Evolutionary conservation across 2,329 filamentous ascomycete species (phyloP).

Genomic region (Teratosphaeriaceae sp.): DNA sequence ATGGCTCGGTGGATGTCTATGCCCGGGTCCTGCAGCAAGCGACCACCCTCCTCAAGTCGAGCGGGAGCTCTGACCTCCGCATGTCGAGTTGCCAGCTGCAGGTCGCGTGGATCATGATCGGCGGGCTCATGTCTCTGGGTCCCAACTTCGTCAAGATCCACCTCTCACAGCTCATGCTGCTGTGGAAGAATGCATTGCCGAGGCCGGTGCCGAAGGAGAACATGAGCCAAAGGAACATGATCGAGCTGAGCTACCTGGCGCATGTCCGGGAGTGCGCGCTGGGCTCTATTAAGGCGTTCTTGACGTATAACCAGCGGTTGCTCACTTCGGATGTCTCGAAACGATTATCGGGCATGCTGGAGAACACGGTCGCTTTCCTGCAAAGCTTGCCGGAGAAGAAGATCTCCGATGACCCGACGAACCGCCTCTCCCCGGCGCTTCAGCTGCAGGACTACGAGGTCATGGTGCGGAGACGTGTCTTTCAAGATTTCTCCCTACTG

Average conservation of each 20-base stretch:
- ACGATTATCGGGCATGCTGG: constrained; percentile 85
- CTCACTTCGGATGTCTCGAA: constrained; percentile 92
- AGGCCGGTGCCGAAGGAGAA: constrained; percentile 93
- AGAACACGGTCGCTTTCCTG: constrained; percentile 88
- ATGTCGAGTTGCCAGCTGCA: constrained; percentile 93
- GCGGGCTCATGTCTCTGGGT: constrained; percentile 90
- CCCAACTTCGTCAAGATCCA: constrained; percentile 99
- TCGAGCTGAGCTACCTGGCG: constrained; percentile 87
- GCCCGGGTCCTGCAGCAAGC: constrained; percentile 86
- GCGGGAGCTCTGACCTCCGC: constrained; percentile 81
- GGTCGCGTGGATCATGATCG: constrained; percentile 95
- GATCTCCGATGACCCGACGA: constrained; percentile 76
- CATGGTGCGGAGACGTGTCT: constrained; percentile 85
- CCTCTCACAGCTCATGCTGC: constrained; percentile 79
- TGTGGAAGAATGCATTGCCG: constrained; percentile 96
- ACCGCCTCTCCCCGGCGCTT: constrained; percentile 74
- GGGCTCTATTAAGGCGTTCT: constrained; percentile 82
- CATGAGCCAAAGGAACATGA: constrained; percentile 69
- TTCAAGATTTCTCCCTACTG: constrained; percentile 91
- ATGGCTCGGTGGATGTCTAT: constrained; percentile 93
- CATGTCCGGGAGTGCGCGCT: constrained; percentile 94
- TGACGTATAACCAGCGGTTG: constrained; percentile 87
- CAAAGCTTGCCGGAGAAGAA: constrained; percentile 77
- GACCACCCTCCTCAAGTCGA: constrained; percentile 85
- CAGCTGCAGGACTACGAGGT: constrained; percentile 86